A percentile compares a stretch with the other conserved stretches of the same genome.
Conservation (phyloP, 768 basidiomycete species). For the Psilocybe cubensis region DNA sequence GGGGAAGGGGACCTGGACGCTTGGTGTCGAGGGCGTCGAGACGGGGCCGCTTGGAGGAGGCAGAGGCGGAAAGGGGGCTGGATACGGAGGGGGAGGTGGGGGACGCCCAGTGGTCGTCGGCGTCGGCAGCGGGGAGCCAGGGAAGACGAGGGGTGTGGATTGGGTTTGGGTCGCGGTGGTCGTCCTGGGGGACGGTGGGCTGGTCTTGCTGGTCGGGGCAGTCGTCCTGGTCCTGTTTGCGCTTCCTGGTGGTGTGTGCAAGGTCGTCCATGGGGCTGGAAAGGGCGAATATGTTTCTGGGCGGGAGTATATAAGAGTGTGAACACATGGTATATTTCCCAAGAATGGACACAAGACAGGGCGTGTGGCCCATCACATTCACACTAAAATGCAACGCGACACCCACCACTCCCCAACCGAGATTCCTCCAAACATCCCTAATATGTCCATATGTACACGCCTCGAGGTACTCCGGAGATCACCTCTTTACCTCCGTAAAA, state of each 20-base stretch:
- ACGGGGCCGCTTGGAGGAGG: slow-evolving; percentile 43
- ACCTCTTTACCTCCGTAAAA: slow-evolving; percentile 34
- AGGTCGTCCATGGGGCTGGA: slow-evolving; percentile 62
- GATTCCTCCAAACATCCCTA: slow-evolving; percentile 8
- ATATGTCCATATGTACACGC: slow-evolving; percentile 1
- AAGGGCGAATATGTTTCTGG: slow-evolving; percentile 27
- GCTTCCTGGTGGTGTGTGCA: slow-evolving; percentile 58
- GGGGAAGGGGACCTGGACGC: slow-evolving; percentile 17
- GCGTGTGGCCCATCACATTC: slow-evolving; percentile 30
- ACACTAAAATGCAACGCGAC: slow-evolving; percentile 21
- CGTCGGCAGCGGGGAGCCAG: slow-evolving; percentile 31
- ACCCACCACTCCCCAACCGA: slow-evolving; percentile 9
- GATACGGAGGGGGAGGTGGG: slow-evolving; percentile 34
- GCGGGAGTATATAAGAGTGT: slow-evolving; percentile 38
- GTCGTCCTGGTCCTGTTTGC: slow-evolving; percentile 65
- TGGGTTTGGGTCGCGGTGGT: slow-evolving; percentile 18
- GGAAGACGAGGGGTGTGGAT: slow-evolving; percentile 49
- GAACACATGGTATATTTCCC: slow-evolving; percentile 46
- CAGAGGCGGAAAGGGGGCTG: slow-evolving; percentile 29
- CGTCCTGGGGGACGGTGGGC: slow-evolving; percentile 17
- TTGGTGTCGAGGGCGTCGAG: slow-evolving; percentile 36
- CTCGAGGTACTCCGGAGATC: slow-evolving; percentile 30
- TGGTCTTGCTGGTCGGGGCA: slow-evolving; percentile 31
- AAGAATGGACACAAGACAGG: slow-evolving; percentile 33
- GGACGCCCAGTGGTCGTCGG: slow-evolving; percentile 28